Evolutionary conservation across 352 stramenopile species (phyloP).

Genomic region (Pythium periplocum): DNA sequence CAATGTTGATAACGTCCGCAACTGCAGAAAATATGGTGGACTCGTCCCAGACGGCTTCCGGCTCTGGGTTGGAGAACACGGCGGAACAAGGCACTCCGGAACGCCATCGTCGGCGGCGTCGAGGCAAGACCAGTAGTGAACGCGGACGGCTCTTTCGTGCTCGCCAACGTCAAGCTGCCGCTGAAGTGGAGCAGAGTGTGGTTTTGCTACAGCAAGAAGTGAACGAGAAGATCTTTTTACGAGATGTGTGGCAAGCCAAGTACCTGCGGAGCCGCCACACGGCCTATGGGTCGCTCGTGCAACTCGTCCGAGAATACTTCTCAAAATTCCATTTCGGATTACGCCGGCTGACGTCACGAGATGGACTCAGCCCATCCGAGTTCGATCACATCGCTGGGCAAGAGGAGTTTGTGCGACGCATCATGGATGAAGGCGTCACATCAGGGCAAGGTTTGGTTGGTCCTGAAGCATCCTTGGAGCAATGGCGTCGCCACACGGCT

Average conservation of each 20-base stretch:
- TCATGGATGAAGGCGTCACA: too few relatives aligned
- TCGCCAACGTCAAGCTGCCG: slow-evolving; percentile 5
- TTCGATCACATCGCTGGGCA: neutral
- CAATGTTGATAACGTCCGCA: too few relatives aligned
- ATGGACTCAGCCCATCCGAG: neutral
- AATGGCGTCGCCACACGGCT: slow-evolving; percentile 3
- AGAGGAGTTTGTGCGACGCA: neutral
- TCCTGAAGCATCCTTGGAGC: neutral
- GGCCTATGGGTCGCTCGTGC: slow-evolving; percentile 3
- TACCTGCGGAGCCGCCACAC: slow-evolving; percentile 7
- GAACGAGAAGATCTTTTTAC: slow-evolving; percentile 7
- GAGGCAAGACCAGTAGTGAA: slow-evolving; percentile 9
- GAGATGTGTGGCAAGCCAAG: slow-evolving; percentile 10
- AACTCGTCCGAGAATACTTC: slow-evolving; percentile 11
- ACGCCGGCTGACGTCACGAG: neutral
- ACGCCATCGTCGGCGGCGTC: neutral
- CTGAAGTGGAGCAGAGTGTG: neutral
- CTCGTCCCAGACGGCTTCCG: too few relatives aligned
- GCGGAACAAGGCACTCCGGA: too few relatives aligned
- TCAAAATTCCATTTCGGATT: slow-evolving; percentile 3
- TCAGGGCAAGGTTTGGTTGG: neutral
- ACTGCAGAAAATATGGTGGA: too few relatives aligned
- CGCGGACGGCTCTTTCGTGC: slow-evolving; percentile 12
- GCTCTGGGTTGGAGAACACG: too few relatives aligned
- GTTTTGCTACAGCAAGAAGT: neutral